These are phyloP conservation scores for Claviceps cyperi DNA, from an alignment of 2,329 filamentous ascomycete genomes.

Conservation along the genomic window DNA sequence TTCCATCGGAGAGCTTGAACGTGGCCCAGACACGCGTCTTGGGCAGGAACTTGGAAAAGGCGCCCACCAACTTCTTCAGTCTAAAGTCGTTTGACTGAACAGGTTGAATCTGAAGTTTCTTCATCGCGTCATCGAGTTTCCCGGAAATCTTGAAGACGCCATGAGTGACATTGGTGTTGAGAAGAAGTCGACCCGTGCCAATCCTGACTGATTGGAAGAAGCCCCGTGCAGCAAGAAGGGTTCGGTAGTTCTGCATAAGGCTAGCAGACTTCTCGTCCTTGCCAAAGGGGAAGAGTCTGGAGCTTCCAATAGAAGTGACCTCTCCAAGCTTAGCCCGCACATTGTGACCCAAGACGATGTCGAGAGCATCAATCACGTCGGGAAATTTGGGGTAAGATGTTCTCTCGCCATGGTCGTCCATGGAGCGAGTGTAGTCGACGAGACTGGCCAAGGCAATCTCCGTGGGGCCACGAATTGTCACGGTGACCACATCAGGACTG, in stretches of 20 bases:
- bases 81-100: constrained; percentile 3
- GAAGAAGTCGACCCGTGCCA: constrained; percentile 36
- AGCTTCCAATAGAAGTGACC: constrained; percentile 28
- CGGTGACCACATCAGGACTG: constrained; percentile 21
- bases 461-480: constrained; percentile 26
- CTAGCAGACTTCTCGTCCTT: constrained; percentile 12
- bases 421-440: constrained; percentile 29
- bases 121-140: constrained; percentile 21
- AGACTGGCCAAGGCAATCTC: constrained; percentile 26
- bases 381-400: constrained; percentile 32
- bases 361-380: constrained; percentile 35
- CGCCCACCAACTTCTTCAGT: constrained; percentile 13
- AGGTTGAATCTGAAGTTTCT: constrained; percentile 10
- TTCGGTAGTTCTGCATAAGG: constrained; percentile 15
- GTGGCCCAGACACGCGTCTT: constrained; percentile 23
- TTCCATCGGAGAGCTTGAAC: constrained; percentile 17
- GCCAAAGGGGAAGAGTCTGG: constrained; percentile 33
- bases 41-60: constrained; percentile 20
- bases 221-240: constrained; percentile 31
- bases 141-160: constrained; percentile 33
- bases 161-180: constrained; percentile 42
- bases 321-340: constrained; percentile 22
- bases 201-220: constrained; percentile 41
- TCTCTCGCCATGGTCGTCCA: constrained; percentile 23
- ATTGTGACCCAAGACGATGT: constrained; percentile 33